Conservation (phyloP, 177 flowering plant species). For the Telopea speciosissima region DNA sequence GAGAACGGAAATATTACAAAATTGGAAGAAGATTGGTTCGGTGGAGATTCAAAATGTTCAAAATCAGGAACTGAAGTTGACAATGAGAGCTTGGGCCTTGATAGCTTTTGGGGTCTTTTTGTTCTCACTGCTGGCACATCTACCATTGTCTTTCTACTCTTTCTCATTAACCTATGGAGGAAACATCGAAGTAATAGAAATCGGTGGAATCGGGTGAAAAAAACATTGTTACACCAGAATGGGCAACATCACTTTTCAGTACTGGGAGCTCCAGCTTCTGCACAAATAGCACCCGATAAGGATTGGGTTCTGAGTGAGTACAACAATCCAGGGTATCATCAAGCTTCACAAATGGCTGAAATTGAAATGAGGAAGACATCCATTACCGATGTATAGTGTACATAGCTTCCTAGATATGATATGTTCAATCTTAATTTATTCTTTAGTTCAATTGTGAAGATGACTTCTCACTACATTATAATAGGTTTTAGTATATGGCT, state of each 20-base stretch:
- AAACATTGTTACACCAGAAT: not conserved
- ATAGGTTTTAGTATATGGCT: no score
- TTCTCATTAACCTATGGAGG: not conserved
- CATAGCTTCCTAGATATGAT: not conserved
- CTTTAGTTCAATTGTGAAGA: no score
- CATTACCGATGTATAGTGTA: not conserved
- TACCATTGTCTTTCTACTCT: slow-evolving; percentile 12
- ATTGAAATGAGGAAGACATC: slow-evolving; percentile 5
- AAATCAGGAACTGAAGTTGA: not conserved
- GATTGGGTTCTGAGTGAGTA: not conserved
- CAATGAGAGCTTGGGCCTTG: slow-evolving; percentile 8
- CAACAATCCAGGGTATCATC: not conserved
- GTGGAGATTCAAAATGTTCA: slow-evolving; percentile 1
- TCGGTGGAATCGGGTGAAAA: no score
- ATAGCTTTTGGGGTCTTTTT: slow-evolving; percentile 16
- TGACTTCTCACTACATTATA: no score
- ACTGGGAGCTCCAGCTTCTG: not conserved
- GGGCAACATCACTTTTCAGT: not conserved
- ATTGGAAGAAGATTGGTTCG: slow-evolving; percentile 8
- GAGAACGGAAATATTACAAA: slow-evolving; percentile 12
- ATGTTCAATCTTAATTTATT: no score
- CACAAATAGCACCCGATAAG: not conserved
- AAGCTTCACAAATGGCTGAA: not conserved
- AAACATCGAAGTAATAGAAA: no score
- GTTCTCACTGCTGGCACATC: slow-evolving; percentile 13